Evolutionary conservation across 805 yeast species (phyloP).

Genomic region (Lipomyces sp.): DNA sequence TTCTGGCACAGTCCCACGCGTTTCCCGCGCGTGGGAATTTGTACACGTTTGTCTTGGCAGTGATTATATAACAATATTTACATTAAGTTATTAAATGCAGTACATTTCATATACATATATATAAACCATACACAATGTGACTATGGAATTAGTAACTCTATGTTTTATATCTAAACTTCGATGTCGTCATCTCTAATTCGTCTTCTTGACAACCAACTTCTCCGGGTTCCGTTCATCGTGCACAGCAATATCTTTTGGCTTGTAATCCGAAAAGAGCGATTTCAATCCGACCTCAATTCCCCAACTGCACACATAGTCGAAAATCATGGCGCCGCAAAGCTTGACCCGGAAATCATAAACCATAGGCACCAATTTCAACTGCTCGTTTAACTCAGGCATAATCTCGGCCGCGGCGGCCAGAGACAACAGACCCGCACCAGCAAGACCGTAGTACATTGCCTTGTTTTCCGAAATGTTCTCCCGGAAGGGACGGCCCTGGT

Average conservation of each 20-base stretch:
- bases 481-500: conserved; percentile 95
- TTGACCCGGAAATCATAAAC: conserved; percentile 69
- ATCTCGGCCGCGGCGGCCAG: conserved; percentile 92
- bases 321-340: conserved; percentile 70
- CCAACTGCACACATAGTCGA: conserved; percentile 80
- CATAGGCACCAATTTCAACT: conserved; percentile 92
- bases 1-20: too few relatives aligned
- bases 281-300: conserved; percentile 80
- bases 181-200: background rate
- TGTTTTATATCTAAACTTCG: background rate
- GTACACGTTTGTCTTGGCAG: too few relatives aligned
- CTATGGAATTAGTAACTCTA: background rate
- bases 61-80: background rate
- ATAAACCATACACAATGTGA: background rate
- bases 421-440: conserved; percentile 89
- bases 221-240: conserved; percentile 29
- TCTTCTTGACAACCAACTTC: conserved; percentile 27
- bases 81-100: conserved; percentile 1
- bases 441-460: conserved; percentile 94
- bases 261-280: conserved; percentile 83
- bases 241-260: conserved; percentile 86
- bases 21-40: too few relatives aligned
- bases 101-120: background rate
- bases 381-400: conserved; percentile 90
- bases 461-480: conserved; percentile 87